phyloP scores from a whole-genome alignment of 1,284 basidiomycete species.

The Apiotrichum laibachii region DNA sequence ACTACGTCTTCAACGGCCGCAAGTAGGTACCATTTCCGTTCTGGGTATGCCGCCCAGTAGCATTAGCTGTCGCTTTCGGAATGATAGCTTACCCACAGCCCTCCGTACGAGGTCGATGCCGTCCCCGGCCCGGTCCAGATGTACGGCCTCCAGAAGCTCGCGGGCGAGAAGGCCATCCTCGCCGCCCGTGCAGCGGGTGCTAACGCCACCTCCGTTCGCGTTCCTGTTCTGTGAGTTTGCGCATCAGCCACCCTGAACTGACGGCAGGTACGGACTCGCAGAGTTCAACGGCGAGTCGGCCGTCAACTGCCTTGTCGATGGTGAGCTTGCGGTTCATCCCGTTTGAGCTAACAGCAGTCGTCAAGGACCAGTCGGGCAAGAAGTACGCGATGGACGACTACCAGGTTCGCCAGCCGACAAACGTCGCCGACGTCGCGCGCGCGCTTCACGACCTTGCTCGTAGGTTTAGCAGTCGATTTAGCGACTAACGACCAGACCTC shows the following conservation, averaged over 20 bases:
- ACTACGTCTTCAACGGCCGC: constrained; percentile 50
- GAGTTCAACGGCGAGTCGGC: constrained; percentile 54
- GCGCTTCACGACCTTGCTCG: constrained; percentile 50
- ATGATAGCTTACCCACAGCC: constrained; percentile 28
- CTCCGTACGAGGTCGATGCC: constrained; percentile 53
- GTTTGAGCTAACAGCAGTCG: constrained; percentile 30
- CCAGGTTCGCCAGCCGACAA: constrained; percentile 54
- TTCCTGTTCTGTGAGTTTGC: constrained; percentile 49
- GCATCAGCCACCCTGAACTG: constrained; percentile 7
- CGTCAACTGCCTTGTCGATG: constrained; percentile 53
- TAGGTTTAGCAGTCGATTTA: constrained; percentile 15
- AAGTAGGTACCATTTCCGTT: constrained; percentile 26
- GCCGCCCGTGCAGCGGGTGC: constrained; percentile 34
- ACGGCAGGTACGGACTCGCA: constrained; percentile 51
- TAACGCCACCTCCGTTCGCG: constrained; percentile 47
- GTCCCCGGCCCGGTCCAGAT: constrained; percentile 54
- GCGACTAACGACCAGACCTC: constrained; percentile 23
- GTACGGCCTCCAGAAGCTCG: constrained; percentile 52
- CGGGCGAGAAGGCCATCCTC: constrained; percentile 43
- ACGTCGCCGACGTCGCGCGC: constrained; percentile 53
- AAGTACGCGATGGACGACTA: constrained; percentile 52
- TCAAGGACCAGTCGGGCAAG: constrained; percentile 53
- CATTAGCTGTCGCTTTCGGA: background rate
- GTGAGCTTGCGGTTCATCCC: constrained; percentile 21
- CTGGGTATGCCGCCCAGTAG: background rate